Evolutionary conservation across 1,139 yeast genomes (phyloP).

Genomic region (Protomyces inouyei): DNA sequence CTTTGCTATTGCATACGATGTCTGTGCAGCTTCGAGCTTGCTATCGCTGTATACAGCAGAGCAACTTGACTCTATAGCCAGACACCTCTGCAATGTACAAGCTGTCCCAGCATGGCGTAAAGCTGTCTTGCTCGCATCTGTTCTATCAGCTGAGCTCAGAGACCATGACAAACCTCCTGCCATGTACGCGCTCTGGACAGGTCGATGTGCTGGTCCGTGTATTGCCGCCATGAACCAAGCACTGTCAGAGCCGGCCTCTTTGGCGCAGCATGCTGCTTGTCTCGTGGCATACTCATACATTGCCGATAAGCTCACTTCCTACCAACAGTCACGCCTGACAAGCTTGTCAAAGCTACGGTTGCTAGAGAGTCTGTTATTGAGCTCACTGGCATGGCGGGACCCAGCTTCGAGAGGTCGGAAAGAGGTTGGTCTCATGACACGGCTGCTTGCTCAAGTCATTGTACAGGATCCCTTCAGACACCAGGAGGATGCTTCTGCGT

Average conservation of each 20-base stretch:
- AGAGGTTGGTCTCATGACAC: slow-evolving; percentile 13
- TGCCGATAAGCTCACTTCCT: background rate
- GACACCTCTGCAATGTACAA: background rate
- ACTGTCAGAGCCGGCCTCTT: background rate
- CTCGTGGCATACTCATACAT: slow-evolving; percentile 7
- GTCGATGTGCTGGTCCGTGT: slow-evolving; percentile 1
- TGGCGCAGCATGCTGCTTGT: slow-evolving; percentile 1
- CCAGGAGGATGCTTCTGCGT: background rate
- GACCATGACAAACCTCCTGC: background rate
- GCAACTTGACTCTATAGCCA: background rate
- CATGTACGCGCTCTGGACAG: background rate
- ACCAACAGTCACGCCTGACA: background rate
- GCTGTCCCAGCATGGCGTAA: slow-evolving; percentile 11
- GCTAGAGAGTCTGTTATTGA: background rate
- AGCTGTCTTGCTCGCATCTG: slow-evolving; percentile 6
- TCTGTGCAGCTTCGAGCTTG: background rate
- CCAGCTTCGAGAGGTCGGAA: background rate
- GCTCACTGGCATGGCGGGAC: background rate
- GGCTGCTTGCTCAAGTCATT: background rate
- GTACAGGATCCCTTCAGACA: background rate
- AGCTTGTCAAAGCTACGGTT: background rate
- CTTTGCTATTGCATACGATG: background rate
- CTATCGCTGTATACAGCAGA: background rate
- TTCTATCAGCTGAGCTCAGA: slow-evolving; percentile 6
- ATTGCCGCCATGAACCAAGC: background rate